Conservation (phyloP, 805 yeast species). For the Schizosaccharomyces cryophilus region DNA sequence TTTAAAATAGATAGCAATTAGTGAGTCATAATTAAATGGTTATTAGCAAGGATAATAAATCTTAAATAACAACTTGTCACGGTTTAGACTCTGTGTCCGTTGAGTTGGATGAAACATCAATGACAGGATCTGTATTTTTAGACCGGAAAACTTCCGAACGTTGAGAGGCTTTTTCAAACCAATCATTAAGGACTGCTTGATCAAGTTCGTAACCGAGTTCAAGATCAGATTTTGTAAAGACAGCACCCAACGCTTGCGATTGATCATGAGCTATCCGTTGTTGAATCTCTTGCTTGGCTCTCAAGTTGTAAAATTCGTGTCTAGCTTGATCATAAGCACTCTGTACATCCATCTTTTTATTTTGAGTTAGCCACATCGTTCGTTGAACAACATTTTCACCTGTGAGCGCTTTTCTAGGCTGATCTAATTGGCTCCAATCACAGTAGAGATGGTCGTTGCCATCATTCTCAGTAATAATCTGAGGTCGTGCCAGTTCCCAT, state of each 20-base stretch:
- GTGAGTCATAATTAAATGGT: too few relatives aligned
- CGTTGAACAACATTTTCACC: conserved; percentile 32
- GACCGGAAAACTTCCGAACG: background rate
- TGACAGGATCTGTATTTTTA: background rate
- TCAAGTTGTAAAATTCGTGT: conserved; percentile 62
- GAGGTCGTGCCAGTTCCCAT: conserved; percentile 90
- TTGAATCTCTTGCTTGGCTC: conserved; percentile 65
- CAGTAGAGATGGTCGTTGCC: conserved; percentile 27
- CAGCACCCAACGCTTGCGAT: conserved; percentile 16
- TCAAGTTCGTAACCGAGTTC: background rate
- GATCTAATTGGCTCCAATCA: conserved; percentile 65
- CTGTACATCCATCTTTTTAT: conserved; percentile 1
- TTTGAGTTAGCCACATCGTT: conserved; percentile 6
- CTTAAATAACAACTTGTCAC: too few relatives aligned
- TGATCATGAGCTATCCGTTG: conserved; percentile 56
- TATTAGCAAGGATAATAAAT: too few relatives aligned
- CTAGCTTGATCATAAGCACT: conserved; percentile 64
- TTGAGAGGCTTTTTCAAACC: background rate
- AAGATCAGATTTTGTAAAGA: background rate
- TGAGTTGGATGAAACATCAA: background rate
- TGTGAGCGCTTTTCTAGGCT: conserved; percentile 47
- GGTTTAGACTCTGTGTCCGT: too few relatives aligned
- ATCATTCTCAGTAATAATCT: conserved; percentile 49
- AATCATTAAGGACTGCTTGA: background rate
- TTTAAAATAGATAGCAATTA: too few relatives aligned